Percentiles rank a stretch among this genome's conserved stretches.
Conservation (phyloP, 768 basidiomycete species). For the Megacollybia marginata region DNA sequence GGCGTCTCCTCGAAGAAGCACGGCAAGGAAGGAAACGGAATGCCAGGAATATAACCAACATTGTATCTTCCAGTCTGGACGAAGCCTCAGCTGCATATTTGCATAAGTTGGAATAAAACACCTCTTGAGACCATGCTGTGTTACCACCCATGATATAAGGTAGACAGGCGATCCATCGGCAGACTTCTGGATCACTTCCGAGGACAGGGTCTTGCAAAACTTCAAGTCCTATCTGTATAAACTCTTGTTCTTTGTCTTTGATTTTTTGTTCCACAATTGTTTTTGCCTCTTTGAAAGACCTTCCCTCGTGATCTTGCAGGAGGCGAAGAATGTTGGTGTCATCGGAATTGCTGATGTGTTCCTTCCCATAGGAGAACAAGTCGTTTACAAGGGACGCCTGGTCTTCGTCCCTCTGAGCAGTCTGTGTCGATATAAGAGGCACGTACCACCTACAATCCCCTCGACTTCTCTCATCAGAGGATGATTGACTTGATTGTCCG, state of each 20-base stretch:
- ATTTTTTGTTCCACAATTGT: conserved; percentile 1
- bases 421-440: background rate
- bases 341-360: conserved; percentile 6
- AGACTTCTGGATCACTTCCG: too few species aligned
- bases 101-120: background rate
- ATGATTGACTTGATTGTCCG: too few species aligned
- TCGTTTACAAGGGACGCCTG: conserved; percentile 7
- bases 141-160: too few species aligned
- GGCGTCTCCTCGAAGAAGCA: conserved; percentile 1
- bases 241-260: conserved; percentile 1
- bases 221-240: conserved; percentile 1
- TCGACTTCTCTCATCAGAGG: too few species aligned
- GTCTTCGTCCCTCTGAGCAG: background rate
- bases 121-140: too few species aligned
- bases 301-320: conserved; percentile 5
- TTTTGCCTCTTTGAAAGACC: conserved; percentile 3
- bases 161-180: too few species aligned
- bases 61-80: conserved; percentile 3
- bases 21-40: conserved; percentile 1
- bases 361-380: conserved; percentile 7
- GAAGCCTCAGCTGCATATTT: background rate
- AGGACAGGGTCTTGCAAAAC: conserved; percentile 7
- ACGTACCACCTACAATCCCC: too few species aligned
- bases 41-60: background rate
- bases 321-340: conserved; percentile 8